Conservation (phyloP, 164 flowering plant species). For the Taxillus chinensis region DNA sequence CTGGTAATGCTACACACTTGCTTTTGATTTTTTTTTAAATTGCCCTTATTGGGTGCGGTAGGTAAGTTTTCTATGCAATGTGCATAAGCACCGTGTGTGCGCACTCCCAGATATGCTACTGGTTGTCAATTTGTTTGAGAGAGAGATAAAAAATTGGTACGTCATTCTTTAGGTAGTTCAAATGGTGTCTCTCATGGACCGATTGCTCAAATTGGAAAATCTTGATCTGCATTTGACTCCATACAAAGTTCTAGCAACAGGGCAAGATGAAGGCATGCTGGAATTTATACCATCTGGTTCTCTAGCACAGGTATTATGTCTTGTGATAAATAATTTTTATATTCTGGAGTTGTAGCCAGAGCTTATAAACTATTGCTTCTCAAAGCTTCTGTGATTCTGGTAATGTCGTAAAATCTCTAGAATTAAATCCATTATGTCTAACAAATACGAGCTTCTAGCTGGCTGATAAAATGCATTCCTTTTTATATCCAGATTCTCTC, state of each 20-base stretch:
- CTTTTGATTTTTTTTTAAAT: background rate
- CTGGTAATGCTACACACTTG: constrained; percentile 41
- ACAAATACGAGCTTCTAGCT: too few species aligned
- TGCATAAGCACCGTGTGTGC: too few species aligned
- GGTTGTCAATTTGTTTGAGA: background rate
- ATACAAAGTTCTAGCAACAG: constrained; percentile 96
- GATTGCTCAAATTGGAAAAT: constrained; percentile 90
- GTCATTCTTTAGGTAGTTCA: constrained; percentile 71
- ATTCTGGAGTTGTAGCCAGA: background rate
- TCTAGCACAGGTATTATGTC: constrained; percentile 65
- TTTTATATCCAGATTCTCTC: constrained; percentile 56
- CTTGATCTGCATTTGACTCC: constrained; percentile 96
- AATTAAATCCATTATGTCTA: too few species aligned
- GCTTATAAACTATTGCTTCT: background rate
- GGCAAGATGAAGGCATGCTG: constrained; percentile 97
- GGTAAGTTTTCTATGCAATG: background rate
- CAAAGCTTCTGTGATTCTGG: too few species aligned
- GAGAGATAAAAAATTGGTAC: background rate
- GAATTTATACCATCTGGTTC: constrained; percentile 98
- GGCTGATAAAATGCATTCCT: background rate
- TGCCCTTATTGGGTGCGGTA: background rate
- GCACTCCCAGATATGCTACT: background rate
- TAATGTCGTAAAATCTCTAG: too few species aligned
- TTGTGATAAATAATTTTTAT: background rate
- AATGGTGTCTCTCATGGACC: constrained; percentile 99